These are phyloP conservation scores for Corrigiola litoralis DNA, from an alignment of 179 eudicot species.

Conservation along the genomic window DNA sequence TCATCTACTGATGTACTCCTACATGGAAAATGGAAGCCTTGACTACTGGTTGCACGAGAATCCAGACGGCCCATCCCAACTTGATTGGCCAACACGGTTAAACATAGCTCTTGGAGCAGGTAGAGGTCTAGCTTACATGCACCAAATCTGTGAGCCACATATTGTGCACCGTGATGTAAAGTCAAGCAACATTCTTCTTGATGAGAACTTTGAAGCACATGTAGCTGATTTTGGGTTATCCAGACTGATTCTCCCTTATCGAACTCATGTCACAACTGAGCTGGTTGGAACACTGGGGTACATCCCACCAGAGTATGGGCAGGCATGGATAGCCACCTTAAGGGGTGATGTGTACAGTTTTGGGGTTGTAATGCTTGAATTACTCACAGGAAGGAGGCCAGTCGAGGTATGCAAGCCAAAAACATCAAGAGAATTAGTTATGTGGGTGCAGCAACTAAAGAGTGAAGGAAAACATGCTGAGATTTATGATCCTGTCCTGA, in stretches of 20 bases:
- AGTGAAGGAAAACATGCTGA: slow-evolving; percentile 66
- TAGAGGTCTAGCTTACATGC: slow-evolving; percentile 87
- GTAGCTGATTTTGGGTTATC: slow-evolving; percentile 94
- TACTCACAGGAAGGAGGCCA: slow-evolving; percentile 81
- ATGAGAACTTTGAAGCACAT: slow-evolving; percentile 76
- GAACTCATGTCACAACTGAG: slow-evolving; percentile 91
- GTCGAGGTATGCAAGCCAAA: slow-evolving; percentile 70
- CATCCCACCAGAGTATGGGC: slow-evolving; percentile 95
- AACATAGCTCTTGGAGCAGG: slow-evolving; percentile 68
- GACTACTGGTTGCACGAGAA: slow-evolving; percentile 97
- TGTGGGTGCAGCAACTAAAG: slow-evolving; percentile 73
- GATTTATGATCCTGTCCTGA: slow-evolving; percentile 59
- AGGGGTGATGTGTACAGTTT: slow-evolving; percentile 94
- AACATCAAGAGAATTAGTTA: slow-evolving; percentile 68
- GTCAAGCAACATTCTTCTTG: slow-evolving; percentile 89
- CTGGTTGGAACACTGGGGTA: slow-evolving; percentile 92
- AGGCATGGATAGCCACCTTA: slow-evolving; percentile 86
- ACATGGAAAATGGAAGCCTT: slow-evolving; percentile 93
- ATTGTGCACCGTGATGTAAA: slow-evolving; percentile 94
- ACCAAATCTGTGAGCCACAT: slow-evolving; percentile 83
- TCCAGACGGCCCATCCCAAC: slow-evolving; percentile 61
- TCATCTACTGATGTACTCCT: slow-evolving; percentile 74
- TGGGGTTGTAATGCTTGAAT: slow-evolving; percentile 87
- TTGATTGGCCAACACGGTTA: slow-evolving; percentile 77
- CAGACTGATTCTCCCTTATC: slow-evolving; percentile 69